These are phyloP conservation scores for Bremia lactucae DNA, from an alignment of 352 stramenopile species.

Conservation along the genomic window DNA sequence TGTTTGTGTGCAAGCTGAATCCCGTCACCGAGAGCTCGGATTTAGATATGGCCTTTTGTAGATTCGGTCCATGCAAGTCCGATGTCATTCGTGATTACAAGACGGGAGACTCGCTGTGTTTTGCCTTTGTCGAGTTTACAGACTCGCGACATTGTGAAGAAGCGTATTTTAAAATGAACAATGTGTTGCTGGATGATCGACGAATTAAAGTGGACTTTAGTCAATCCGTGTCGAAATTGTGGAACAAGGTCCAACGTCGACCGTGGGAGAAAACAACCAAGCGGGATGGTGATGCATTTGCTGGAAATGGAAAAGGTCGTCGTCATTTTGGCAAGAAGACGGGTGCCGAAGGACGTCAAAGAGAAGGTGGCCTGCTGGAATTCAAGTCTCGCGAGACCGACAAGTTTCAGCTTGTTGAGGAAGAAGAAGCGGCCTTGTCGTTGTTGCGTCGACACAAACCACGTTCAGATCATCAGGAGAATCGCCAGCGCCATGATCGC, in stretches of 20 bases:
- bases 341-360: slow-evolving; percentile 11
- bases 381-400: slow-evolving; percentile 28
- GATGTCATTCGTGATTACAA: slow-evolving; percentile 97
- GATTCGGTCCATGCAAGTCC: slow-evolving; percentile 81
- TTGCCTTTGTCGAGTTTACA: slow-evolving; percentile 98
- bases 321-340: slow-evolving; percentile 5
- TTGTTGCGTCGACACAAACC: slow-evolving; percentile 4
- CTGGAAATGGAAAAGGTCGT: slow-evolving; percentile 22
- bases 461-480: slow-evolving; percentile 2
- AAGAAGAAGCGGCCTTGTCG: slow-evolving; percentile 19
- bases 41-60: slow-evolving; percentile 91
- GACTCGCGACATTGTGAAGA: slow-evolving; percentile 89
- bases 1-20: slow-evolving; percentile 98
- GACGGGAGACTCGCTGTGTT: slow-evolving; percentile 95
- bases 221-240: slow-evolving; percentile 97
- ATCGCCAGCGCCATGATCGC: slow-evolving; percentile 15
- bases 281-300: slow-evolving; percentile 31
- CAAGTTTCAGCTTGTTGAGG: slow-evolving; percentile 39
- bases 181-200: slow-evolving; percentile 97
- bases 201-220: slow-evolving; percentile 94
- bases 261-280: slow-evolving; percentile 57
- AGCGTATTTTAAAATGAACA: slow-evolving; percentile 99
- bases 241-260: slow-evolving; percentile 83
- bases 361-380: slow-evolving; percentile 27
- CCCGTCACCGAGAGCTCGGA: slow-evolving; percentile 89